Percentiles rank a stretch among this genome's conserved stretches.
Conservation (phyloP, 2,329 filamentous ascomycete species). For the Cladosporium phlei region DNA sequence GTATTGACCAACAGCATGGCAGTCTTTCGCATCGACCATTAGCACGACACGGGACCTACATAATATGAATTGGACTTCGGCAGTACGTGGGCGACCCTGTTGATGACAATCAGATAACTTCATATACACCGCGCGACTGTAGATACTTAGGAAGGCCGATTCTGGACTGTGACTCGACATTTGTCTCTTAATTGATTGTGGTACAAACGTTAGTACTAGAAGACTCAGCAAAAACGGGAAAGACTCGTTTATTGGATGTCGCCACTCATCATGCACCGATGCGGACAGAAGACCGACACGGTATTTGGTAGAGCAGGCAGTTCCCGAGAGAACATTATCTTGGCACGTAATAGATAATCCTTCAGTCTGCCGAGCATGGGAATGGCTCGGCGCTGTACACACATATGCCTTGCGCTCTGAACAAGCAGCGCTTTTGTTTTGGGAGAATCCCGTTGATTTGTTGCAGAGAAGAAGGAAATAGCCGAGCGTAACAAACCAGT, state of each 20-base stretch:
- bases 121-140: no score
- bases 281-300: slow-evolving; percentile 47
- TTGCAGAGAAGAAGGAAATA: slow-evolving; percentile 3
- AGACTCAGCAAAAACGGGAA: no score
- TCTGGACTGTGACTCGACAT: no score
- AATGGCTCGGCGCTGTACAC: slow-evolving; percentile 63
- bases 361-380: slow-evolving; percentile 61
- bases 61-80: no score
- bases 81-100: no score
- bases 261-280: slow-evolving; percentile 61
- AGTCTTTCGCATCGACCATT: no score
- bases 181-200: no score
- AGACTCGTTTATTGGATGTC: slow-evolving; percentile 38
- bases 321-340: slow-evolving; percentile 43
- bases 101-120: no score
- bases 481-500: slow-evolving; percentile 6
- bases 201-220: no score
- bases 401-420: slow-evolving; percentile 53
- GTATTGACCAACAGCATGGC: no score
- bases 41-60: no score
- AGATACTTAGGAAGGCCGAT: no score
- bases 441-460: neutral
- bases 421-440: slow-evolving; percentile 20
- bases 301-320: slow-evolving; percentile 60
- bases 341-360: slow-evolving; percentile 59